Evolutionary conservation across 2,329 filamentous ascomycete genomes (phyloP).

Genomic region (Diaporthe sp.): DNA sequence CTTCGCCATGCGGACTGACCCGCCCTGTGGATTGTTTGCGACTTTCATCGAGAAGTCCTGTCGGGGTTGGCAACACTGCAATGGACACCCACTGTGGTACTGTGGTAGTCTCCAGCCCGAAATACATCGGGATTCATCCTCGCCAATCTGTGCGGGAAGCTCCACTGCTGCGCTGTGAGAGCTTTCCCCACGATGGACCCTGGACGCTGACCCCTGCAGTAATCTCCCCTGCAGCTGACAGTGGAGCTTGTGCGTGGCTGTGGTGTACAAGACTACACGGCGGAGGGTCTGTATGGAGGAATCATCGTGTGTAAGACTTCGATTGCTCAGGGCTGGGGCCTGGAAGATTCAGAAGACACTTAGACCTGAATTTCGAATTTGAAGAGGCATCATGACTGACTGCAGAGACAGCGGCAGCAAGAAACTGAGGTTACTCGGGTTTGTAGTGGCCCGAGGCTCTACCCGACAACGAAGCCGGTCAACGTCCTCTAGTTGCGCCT

Average conservation of each 20-base stretch:
- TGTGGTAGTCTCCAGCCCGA: conserved; percentile 28
- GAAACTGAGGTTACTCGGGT: conserved; percentile 5
- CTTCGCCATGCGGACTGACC: neutral
- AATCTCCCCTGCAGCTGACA: conserved; percentile 39
- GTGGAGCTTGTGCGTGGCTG: conserved; percentile 19
- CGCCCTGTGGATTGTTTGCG: neutral
- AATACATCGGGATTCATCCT: conserved; percentile 40
- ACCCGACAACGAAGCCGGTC: conserved; percentile 37
- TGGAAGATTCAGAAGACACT: neutral
- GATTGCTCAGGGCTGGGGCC: neutral
- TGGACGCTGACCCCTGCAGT: conserved; percentile 22
- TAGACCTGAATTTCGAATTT: neutral
- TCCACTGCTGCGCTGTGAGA: conserved; percentile 33
- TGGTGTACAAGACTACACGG: conserved; percentile 2
- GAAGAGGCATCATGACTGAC: neutral
- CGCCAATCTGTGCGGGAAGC: conserved; percentile 36
- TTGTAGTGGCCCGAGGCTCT: conserved; percentile 36
- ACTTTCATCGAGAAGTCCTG: neutral
- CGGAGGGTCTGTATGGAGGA: conserved; percentile 36
- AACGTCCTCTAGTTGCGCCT: conserved; percentile 35
- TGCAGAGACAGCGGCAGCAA: neutral
- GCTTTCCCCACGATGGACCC: conserved; percentile 41
- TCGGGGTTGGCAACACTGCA: neutral
- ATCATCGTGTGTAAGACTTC: neutral
- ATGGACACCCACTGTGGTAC: neutral